Evolutionary conservation across 495 filamentous ascomycete species (phyloP).

Genomic region (Penicillium longicatenatum): DNA sequence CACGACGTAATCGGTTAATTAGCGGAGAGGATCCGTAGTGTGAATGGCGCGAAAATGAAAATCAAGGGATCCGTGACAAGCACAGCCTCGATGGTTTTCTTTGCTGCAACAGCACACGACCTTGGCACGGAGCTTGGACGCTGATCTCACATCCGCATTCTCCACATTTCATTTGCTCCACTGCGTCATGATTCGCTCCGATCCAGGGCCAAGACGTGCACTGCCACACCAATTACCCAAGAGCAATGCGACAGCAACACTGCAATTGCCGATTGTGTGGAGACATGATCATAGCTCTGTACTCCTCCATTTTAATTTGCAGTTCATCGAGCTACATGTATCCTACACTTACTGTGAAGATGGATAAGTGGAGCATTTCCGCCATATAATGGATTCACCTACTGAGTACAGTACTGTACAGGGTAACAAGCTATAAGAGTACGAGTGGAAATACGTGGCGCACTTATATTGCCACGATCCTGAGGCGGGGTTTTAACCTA

Average conservation of each 20-base stretch:
- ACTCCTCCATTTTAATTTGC: too few species aligned
- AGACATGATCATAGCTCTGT: not conserved
- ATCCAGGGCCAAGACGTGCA: conserved; percentile 12
- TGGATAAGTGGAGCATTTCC: too few species aligned
- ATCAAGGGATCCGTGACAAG: conserved; percentile 7
- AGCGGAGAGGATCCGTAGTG: conserved; percentile 7
- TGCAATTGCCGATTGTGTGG: not conserved
- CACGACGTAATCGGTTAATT: conserved; percentile 10
- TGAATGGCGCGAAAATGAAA: not conserved
- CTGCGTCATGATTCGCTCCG: conserved; percentile 6
- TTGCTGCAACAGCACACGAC: not conserved
- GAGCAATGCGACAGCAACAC: not conserved
- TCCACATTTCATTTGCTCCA: conserved; percentile 1
- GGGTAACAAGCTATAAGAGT: too few species aligned
- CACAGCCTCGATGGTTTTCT: conserved; percentile 22
- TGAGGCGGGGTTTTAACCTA: not conserved
- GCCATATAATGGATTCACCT: too few species aligned
- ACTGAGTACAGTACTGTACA: too few species aligned
- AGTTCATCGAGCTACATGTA: too few species aligned
- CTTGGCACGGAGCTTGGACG: conserved; percentile 14
- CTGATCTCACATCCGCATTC: not conserved
- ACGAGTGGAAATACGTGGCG: not conserved
- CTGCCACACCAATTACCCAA: conserved; percentile 15
- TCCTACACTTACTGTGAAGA: too few species aligned
- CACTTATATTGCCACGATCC: not conserved